phyloP scores from a whole-genome alignment of 2,329 filamentous ascomycete species.

The Periconia digitata region DNA sequence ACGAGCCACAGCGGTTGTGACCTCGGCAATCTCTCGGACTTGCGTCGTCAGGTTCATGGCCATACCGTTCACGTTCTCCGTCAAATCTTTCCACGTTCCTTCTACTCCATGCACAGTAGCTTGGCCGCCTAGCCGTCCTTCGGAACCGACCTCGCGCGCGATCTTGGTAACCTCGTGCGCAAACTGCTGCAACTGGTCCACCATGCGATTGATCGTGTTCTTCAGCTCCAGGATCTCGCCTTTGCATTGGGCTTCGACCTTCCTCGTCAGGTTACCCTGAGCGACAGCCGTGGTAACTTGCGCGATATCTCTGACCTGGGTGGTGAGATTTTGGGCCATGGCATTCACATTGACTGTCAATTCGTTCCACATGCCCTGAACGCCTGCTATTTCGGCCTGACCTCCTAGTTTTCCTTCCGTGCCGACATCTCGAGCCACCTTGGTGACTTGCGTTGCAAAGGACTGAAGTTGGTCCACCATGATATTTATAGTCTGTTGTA shows the following conservation, averaged over 20 bases:
- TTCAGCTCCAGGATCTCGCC: slow-evolving; percentile 56
- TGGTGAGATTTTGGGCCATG: slow-evolving; percentile 57
- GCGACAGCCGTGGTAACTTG: slow-evolving; percentile 56
- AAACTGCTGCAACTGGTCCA: slow-evolving; percentile 55
- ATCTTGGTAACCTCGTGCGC: slow-evolving; percentile 57
- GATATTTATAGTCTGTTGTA: slow-evolving; percentile 83
- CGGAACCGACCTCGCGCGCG: slow-evolving; percentile 55
- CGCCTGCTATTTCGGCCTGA: slow-evolving; percentile 65
- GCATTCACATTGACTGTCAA: slow-evolving; percentile 60
- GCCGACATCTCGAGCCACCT: slow-evolving; percentile 65
- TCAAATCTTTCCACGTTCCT: slow-evolving; percentile 57
- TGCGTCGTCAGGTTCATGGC: slow-evolving; percentile 55
- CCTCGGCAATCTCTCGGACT: slow-evolving; percentile 56
- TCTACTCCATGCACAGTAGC: slow-evolving; percentile 56
- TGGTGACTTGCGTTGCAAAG: slow-evolving; percentile 66
- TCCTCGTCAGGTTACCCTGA: slow-evolving; percentile 54
- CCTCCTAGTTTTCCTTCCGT: slow-evolving; percentile 65
- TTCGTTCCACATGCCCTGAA: slow-evolving; percentile 68
- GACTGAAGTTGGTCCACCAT: slow-evolving; percentile 69
- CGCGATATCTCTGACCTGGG: slow-evolving; percentile 56
- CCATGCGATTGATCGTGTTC: slow-evolving; percentile 56
- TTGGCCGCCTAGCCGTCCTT: slow-evolving; percentile 54
- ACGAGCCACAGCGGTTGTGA: slow-evolving; percentile 55
- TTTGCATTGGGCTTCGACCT: slow-evolving; percentile 55
- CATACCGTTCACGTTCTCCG: slow-evolving; percentile 58